phyloP scores from a whole-genome alignment of 2,329 filamentous ascomycete species.

The Alternaria ventricosa region DNA sequence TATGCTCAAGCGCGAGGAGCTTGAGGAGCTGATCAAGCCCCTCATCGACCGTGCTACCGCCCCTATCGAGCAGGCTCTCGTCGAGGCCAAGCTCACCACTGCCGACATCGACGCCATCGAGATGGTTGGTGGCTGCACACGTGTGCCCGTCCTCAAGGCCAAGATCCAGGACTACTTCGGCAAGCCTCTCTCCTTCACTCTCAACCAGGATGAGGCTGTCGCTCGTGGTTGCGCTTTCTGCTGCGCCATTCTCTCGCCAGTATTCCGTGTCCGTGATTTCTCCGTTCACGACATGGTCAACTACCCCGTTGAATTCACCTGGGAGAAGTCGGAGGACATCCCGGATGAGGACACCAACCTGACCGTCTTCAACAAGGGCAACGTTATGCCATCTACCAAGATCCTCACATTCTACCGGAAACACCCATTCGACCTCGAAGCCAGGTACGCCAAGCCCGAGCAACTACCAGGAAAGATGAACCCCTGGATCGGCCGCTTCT shows the following conservation, averaged over 20 bases:
- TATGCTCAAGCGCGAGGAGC: constrained; percentile 91
- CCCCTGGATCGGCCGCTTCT: constrained; percentile 97
- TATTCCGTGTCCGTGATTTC: constrained; percentile 99
- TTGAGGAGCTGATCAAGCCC: constrained; percentile 88
- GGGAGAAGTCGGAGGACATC: constrained; percentile 98
- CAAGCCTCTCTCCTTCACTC: constrained; percentile 91
- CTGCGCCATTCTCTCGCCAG: constrained; percentile 95
- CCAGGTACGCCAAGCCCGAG: constrained; percentile 88
- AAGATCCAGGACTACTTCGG: constrained; percentile 86
- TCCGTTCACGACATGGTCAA: constrained; percentile 95
- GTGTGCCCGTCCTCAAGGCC: constrained; percentile 92
- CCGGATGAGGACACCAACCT: constrained; percentile 97
- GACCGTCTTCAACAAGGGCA: constrained; percentile 96
- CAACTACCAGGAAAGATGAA: constrained; percentile 85
- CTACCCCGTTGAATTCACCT: constrained; percentile 98
- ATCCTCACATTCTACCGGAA: constrained; percentile 99
- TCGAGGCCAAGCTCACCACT: constrained; percentile 87
- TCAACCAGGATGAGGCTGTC: constrained; percentile 97
- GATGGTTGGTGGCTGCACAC: constrained; percentile 92
- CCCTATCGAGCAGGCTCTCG: constrained; percentile 88
- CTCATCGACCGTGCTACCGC: constrained; percentile 74
- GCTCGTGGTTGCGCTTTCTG: constrained; percentile 95
- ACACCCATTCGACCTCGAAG: constrained; percentile 95
- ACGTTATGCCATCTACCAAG: constrained; percentile 97
- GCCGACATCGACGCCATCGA: constrained; percentile 95